Evolutionary conservation across 306 rosid genomes (phyloP).

Genomic region (Herpetospermum pedunculosum): DNA sequence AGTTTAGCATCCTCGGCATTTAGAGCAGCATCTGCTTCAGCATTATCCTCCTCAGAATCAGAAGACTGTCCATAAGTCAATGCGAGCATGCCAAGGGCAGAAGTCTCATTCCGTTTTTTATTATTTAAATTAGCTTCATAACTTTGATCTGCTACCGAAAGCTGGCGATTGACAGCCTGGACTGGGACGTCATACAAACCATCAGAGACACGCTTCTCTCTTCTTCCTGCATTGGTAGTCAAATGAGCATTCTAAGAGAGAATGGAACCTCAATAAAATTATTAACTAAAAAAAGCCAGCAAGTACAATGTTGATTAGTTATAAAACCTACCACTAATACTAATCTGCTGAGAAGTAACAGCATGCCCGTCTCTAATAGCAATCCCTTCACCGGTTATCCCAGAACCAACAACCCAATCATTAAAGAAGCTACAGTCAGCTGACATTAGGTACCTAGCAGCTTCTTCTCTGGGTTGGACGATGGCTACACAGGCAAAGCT

Average conservation of each 20-base stretch:
- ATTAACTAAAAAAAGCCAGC: neutral
- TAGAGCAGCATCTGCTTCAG: conserved; percentile 25
- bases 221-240: conserved; percentile 31
- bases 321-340: conserved; percentile 1
- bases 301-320: neutral
- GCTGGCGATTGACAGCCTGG: conserved; percentile 25
- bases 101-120: conserved; percentile 31
- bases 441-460: conserved; percentile 83
- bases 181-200: conserved; percentile 32
- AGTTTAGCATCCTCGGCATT: conserved; percentile 25
- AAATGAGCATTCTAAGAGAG: neutral
- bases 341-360: conserved; percentile 15
- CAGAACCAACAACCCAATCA: conserved; percentile 72
- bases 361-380: conserved; percentile 25
- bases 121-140: conserved; percentile 21
- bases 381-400: conserved; percentile 31
- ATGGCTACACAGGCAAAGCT: conserved; percentile 91
- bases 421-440: conserved; percentile 84
- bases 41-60: conserved; percentile 74
- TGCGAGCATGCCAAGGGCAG: conserved; percentile 87
- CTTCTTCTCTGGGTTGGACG: conserved; percentile 76
- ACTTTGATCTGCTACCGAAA: conserved; percentile 23
- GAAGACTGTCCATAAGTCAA: conserved; percentile 79
- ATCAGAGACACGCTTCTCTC: conserved; percentile 21
- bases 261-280: neutral